These are phyloP conservation scores for Penicillium hesseltinei DNA, from an alignment of 2,329 filamentous ascomycete species.

Conservation along the genomic window DNA sequence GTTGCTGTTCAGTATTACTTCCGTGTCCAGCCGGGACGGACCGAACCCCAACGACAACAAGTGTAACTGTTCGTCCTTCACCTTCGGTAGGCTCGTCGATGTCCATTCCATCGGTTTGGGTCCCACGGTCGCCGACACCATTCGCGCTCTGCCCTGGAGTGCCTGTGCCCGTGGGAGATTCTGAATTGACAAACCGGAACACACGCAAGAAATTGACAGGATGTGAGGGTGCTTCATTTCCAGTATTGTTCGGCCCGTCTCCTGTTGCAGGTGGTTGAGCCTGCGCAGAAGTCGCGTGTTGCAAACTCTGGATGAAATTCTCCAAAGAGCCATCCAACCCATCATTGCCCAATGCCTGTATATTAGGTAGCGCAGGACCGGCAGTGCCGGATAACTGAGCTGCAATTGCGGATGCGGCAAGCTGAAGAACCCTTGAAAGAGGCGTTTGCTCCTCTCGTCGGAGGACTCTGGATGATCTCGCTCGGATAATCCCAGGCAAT, in stretches of 20 bases:
- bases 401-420: conserved; percentile 63
- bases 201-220: conserved; percentile 68
- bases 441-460: conserved; percentile 62
- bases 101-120: conserved; percentile 37
- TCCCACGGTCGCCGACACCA: conserved; percentile 25
- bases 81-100: conserved; percentile 42
- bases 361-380: conserved; percentile 55
- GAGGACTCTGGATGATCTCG: conserved; percentile 53
- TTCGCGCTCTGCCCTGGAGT: conserved; percentile 24
- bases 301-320: conserved; percentile 61
- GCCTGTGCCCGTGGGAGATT: conserved; percentile 29
- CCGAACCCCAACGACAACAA: conserved; percentile 68
- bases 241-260: conserved; percentile 34
- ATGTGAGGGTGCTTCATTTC: conserved; percentile 46
- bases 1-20: conserved; percentile 45
- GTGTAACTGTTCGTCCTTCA: conserved; percentile 62
- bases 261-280: conserved; percentile 41
- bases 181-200: conserved; percentile 63
- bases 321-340: conserved; percentile 62
- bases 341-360: conserved; percentile 54
- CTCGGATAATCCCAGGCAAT: conserved; percentile 47
- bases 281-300: conserved; percentile 60
- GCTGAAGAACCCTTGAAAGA: conserved; percentile 60
- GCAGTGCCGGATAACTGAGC: conserved; percentile 63
- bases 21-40: conserved; percentile 59